These are phyloP conservation scores for Kodamaea leandrae DNA, from an alignment of 805 yeast genomes.

Conservation along the genomic window DNA sequence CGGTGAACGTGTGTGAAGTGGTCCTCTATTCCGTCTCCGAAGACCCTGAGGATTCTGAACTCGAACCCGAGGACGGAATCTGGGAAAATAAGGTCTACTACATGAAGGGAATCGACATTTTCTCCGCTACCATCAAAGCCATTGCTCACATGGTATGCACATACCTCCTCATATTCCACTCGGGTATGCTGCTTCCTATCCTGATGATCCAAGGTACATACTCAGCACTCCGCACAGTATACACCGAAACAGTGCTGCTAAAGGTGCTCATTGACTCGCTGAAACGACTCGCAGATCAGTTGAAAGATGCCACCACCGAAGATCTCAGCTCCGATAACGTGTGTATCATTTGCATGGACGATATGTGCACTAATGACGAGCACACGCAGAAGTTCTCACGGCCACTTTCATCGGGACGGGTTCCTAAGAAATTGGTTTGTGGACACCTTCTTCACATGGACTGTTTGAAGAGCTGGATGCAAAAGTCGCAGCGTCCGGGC, in stretches of 20 bases:
- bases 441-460: conserved; percentile 87
- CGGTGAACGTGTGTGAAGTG: conserved; percentile 57
- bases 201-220: conserved; percentile 43
- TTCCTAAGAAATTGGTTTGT: conserved; percentile 77
- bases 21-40: conserved; percentile 26
- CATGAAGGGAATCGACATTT: conserved; percentile 55
- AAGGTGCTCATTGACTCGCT: conserved; percentile 53
- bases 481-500: conserved; percentile 64
- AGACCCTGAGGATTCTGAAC: conserved; percentile 9
- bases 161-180: conserved; percentile 33
- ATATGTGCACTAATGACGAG: conserved; percentile 55
- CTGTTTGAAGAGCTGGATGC: conserved; percentile 90
- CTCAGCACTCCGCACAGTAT: conserved; percentile 37
- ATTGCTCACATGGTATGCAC: conserved; percentile 30
- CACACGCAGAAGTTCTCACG: conserved; percentile 23
- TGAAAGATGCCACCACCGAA: conserved; percentile 59
- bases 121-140: conserved; percentile 41
- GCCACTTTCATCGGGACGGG: conserved; percentile 33
- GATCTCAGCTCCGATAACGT: conserved; percentile 60
- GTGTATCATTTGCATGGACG: conserved; percentile 92
- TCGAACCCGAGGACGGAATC: conserved; percentile 55
- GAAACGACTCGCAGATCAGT: conserved; percentile 59
- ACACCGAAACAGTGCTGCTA: conserved; percentile 40
- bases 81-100: conserved; percentile 73
- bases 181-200: conserved; percentile 32